Conservation (phyloP, 2,329 filamentous ascomycete genomes). For the Paecilomyces fulvus region DNA sequence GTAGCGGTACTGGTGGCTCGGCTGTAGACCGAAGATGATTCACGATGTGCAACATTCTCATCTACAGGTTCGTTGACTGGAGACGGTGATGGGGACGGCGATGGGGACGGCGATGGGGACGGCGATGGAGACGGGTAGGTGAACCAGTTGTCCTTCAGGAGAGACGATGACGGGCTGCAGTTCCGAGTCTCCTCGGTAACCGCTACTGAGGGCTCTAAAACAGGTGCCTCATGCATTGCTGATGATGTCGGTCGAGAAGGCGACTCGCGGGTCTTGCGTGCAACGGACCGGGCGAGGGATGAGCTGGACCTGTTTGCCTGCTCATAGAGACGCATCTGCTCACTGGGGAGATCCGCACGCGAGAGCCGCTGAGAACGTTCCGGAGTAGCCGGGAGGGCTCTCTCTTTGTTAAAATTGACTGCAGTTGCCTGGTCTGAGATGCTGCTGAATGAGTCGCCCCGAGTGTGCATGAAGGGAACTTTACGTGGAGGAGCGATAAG, state of each 20-base stretch:
- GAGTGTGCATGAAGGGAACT: constrained; percentile 74
- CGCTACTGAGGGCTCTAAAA: constrained; percentile 19
- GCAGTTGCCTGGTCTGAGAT: constrained; percentile 45
- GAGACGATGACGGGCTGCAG: constrained; percentile 27
- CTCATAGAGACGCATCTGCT: constrained; percentile 21
- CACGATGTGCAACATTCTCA: constrained; percentile 17
- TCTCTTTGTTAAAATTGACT: constrained; percentile 34
- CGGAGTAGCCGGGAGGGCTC: constrained; percentile 41
- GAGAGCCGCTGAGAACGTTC: constrained; percentile 32
- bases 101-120: constrained; percentile 24
- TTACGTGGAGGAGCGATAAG: constrained; percentile 39
- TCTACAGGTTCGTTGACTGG: constrained; percentile 15
- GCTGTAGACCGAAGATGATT: constrained; percentile 27
- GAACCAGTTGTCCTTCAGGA: constrained; percentile 33
- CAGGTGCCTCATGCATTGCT: constrained; percentile 20
- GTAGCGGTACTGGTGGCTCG: constrained; percentile 15
- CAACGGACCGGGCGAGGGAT: constrained; percentile 16
- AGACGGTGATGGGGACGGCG: constrained; percentile 23
- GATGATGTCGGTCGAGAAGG: constrained; percentile 23
- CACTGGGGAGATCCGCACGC: constrained; percentile 22
- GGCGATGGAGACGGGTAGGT: constrained; percentile 26
- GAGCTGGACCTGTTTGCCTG: constrained; percentile 20
- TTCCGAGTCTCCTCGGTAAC: constrained; percentile 22
- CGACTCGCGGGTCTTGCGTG: constrained; percentile 19
- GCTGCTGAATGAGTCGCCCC: constrained; percentile 54